Base-by-base conservation (phyloP, 2,329 filamentous ascomycete genomes). In the Trichoderma lentiforme region DNA sequence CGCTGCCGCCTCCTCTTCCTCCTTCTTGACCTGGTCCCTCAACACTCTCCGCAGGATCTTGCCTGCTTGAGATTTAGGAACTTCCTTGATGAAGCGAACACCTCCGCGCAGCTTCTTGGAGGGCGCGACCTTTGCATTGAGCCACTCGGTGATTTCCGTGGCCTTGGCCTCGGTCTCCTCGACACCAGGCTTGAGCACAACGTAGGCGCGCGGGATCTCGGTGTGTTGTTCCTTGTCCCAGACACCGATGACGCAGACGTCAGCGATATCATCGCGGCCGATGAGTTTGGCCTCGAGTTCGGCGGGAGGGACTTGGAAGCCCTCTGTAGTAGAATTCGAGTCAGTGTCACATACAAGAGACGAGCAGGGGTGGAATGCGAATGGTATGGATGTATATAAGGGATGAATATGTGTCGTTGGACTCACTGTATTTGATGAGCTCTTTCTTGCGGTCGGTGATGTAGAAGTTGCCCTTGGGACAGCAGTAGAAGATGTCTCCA, bases 371-470 rank as follows among this genome's bases (percentile, higher is more conserved):
- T 26, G 14, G 60, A 8, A 15, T 39, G 0, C 6, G 5, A 7
- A 30, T 24, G 14, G 14, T 11, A 34, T 26, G 18, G n/a, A 15
- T 24, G 15, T 21, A 21, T 24, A 15, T 9, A 5, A 21, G 11
- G 11, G 34, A 34, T 15, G 15, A 24, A 43, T 43, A n/a, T 9
- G 15, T 6, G 14, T 12, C 7, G 21, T 28, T 43, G 0, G 4
- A 75, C 86, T 78, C 78, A 88, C 86, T 85, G 75, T 84, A 85
- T 75, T 86, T 86, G 77, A 86, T 84, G 70, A 86, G 90, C 76
- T 89, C 91, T 84, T 94, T 94, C 78, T 90, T 89, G 36, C 94
- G 91, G 79, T 98, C 95, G 1, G 95, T 97, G 79, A 97, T 95
- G 84, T 91, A 97, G 77, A 97, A 93, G 78, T 97, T 93, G 34